Evolutionary conservation across 2,329 filamentous ascomycete genomes (phyloP), one percentile per base, ranked within the genome.

Genomic region (Colletotrichum eleusines): DNA sequence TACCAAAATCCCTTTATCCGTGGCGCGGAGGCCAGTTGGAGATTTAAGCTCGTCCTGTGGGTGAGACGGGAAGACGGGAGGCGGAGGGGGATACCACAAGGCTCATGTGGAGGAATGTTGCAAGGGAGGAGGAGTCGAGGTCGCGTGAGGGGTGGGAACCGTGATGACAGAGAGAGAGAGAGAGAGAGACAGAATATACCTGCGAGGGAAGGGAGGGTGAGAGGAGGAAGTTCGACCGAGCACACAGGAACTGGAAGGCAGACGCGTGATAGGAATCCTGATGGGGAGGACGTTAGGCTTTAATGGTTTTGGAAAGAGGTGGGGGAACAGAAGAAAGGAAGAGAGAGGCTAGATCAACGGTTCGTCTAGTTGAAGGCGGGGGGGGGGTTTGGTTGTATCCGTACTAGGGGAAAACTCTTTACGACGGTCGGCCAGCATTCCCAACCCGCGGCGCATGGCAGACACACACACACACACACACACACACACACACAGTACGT

Each of bases 281-380:
- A 66, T 51, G 63, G 63, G 67, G 28, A 40, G n/a, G 55, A 20
- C 33, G 64, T 63, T 71, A 63, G 44, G 64, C 59, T 69, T 68
- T 71, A 68, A 68, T 20, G 55, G 42, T 53, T 50, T n/a, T n/a
- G n/a, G n/a, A n/a, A n/a, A n/a, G n/a, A n/a, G 46, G 20, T 20
- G 23, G 31, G 12, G 35, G 20, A 6, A 4, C 5, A 7, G 1
- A 40, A 26, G 18, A 44, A 3, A 11, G 18, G 16, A 26, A 18
- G 20, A 35, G 35, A 48, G 58, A 59, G 23, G 57, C 53, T 46
- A 12, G 59, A 61, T 61, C 59, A 51, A 46, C 44, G 55, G 38
- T 40, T 44, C 55, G 18, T 59, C 40, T 16, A 20, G 38, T 40
- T 5, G 4, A 40, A 1, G 38, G 38, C 4, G 7, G 33, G 3